These are phyloP conservation scores for Nitzschia putrida DNA, from an alignment of 108 stramenopile genomes.

Conservation along the genomic window DNA sequence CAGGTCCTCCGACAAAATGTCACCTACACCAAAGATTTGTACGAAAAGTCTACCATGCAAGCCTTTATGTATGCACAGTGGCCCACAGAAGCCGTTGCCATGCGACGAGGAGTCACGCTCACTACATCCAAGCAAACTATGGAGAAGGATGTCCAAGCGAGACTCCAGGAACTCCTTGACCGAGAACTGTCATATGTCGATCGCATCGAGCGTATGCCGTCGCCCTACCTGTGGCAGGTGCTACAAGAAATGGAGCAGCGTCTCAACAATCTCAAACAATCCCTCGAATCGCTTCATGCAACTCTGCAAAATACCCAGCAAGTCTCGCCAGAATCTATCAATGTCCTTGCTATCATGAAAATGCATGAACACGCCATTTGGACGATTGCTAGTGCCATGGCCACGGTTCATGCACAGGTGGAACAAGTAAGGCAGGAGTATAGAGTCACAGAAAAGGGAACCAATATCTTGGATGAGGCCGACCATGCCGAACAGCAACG, in stretches of 20 bases:
- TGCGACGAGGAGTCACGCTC: slow-evolving; percentile 51
- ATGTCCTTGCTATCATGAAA: slow-evolving; percentile 41
- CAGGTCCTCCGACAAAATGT: slow-evolving; percentile 19
- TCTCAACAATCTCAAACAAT: slow-evolving; percentile 27
- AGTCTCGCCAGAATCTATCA: slow-evolving; percentile 36
- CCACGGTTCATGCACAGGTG: slow-evolving; percentile 51
- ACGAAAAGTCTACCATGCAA: slow-evolving; percentile 35
- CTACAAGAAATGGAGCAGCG: slow-evolving; percentile 61
- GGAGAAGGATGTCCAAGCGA: slow-evolving; percentile 16
- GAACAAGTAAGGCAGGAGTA: slow-evolving; percentile 56
- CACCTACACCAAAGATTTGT: slow-evolving; percentile 14
- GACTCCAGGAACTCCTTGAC: slow-evolving; percentile 55
- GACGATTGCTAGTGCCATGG: slow-evolving; percentile 46
- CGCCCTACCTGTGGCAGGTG: slow-evolving; percentile 73
- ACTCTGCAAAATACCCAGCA: slow-evolving; percentile 28
- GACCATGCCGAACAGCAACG: slow-evolving; percentile 51
- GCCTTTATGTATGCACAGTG: slow-evolving; percentile 64
- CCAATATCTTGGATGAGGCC: slow-evolving; percentile 68
- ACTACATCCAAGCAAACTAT: slow-evolving; percentile 8
- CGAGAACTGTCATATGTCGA: slow-evolving; percentile 64
- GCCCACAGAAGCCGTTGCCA: slow-evolving; percentile 75
- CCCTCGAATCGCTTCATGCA: slow-evolving; percentile 22
- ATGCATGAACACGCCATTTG: slow-evolving; percentile 57
- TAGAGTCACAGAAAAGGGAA: slow-evolving; percentile 46
- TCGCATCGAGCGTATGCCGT: slow-evolving; percentile 72